Base-by-base conservation (phyloP, 768 basidiomycete species). In the Lentinula edodes region DNA sequence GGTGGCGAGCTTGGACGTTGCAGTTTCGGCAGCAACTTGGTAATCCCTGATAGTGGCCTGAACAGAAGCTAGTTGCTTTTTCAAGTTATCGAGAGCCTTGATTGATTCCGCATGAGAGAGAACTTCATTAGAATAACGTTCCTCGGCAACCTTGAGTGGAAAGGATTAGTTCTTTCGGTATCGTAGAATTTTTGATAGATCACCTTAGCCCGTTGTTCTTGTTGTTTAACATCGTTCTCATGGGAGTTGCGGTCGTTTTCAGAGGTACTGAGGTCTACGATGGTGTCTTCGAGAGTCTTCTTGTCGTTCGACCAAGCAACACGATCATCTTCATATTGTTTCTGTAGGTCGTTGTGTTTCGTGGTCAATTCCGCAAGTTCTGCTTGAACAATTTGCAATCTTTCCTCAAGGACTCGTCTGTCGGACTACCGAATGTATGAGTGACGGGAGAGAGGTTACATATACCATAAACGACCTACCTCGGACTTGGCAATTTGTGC, bases 51-150 rank as follows among this genome's bases (percentile, higher is more conserved):
- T 80, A 8, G 80, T 68, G 1, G 76, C 69, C 66, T 88, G 86
- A 3, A 80, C 73, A 12, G 71, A 68, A 15, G 78, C 68, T 3
- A 95, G 75, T 45, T 91, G 84, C 54, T 84, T 78, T 70, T 86
- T 89, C 63, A 93, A 74, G 9, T 68, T 74, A 10, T 87, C 84
- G 10, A 91, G 80, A 12, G 76, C 64, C 74, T 92, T 92, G 78
- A 95, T 89, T 0, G 89, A 82, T 20, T 93, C 92, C 0, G 93
- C 93, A 70, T 95, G 93, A 0, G 90, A 78, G 36, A 95, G 75
- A n/a, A 95, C 83, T 69, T 93, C 93, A 55, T 86, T 81, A 5
- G 87, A 82, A 66, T 94, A 94, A 59, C 87, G 83, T 56, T 90
- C 89, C 69, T 95, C 91, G 5, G 91, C 91, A 65, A 86, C 81